phyloP scores from a whole-genome alignment of 345 rosid species.

The Euclidium syriacum region DNA sequence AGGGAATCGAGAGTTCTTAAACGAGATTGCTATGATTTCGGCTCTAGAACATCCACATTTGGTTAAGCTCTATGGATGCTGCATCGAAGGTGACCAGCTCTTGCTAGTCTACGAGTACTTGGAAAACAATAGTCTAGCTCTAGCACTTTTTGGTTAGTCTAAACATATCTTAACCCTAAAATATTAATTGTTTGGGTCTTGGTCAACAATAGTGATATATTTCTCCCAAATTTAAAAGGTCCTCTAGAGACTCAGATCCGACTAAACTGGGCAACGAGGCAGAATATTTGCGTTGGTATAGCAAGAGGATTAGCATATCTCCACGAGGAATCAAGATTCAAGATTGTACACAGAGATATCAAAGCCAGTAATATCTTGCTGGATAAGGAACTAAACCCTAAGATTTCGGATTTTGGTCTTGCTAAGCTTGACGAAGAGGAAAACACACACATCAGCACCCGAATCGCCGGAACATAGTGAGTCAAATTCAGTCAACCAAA shows the following conservation, averaged over 20 bases:
- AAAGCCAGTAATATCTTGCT: slow-evolving; percentile 48
- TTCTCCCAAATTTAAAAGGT: slow-evolving; percentile 12
- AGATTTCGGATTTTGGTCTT: slow-evolving; percentile 46
- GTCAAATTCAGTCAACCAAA: background rate
- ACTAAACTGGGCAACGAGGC: slow-evolving; percentile 39
- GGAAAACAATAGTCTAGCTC: slow-evolving; percentile 50
- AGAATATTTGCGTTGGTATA: slow-evolving; percentile 43
- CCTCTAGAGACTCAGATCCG: slow-evolving; percentile 29
- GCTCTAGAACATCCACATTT: slow-evolving; percentile 58
- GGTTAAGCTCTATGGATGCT: slow-evolving; percentile 51
- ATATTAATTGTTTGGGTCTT: background rate
- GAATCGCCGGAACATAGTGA: slow-evolving; percentile 47
- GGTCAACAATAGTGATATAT: background rate
- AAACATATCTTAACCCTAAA: background rate
- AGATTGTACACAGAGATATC: slow-evolving; percentile 48
- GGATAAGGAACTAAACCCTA: slow-evolving; percentile 34
- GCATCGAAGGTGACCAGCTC: slow-evolving; percentile 50
- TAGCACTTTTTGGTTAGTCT: slow-evolving; percentile 43
- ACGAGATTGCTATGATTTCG: slow-evolving; percentile 58
- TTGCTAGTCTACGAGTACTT: slow-evolving; percentile 54
- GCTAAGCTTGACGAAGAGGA: slow-evolving; percentile 48
- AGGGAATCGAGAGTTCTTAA: slow-evolving; percentile 56
- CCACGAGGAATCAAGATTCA: slow-evolving; percentile 47
- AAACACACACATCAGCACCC: slow-evolving; percentile 46
- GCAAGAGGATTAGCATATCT: slow-evolving; percentile 45